A percentile compares a stretch with the other conserved stretches of the same genome.
These are phyloP conservation scores for Leishmania amazonensis DNA, from an alignment of 208 protist genomes.

Conservation along the genomic window DNA sequence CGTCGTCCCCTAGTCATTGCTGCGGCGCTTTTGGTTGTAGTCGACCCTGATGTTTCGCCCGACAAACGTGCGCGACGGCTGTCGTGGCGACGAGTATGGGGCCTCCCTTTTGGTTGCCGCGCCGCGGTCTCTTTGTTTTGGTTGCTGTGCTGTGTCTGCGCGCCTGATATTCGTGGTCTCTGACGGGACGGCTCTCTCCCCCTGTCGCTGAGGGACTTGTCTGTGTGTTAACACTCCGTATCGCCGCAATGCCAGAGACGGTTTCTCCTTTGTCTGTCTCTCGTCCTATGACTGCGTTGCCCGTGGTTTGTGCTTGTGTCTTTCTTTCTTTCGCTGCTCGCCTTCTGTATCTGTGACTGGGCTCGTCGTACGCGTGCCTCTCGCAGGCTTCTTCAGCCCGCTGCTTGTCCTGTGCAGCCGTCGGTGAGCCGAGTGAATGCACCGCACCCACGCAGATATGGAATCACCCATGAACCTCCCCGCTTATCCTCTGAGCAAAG, in stretches of 20 bases:
- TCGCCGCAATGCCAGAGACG: neutral
- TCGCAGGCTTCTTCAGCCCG: neutral
- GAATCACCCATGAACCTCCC: neutral
- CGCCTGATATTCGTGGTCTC: neutral
- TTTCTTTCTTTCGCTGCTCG: neutral
- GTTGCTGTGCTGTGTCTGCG: neutral
- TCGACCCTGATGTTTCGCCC: neutral
- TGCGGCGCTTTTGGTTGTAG: neutral
- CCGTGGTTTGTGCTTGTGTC: neutral
- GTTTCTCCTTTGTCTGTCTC: neutral
- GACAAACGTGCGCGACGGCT: neutral
- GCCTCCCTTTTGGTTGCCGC: neutral
- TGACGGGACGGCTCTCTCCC: neutral
- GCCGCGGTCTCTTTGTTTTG: neutral
- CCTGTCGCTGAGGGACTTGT: neutral
- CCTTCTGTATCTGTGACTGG: neutral
- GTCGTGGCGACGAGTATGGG: neutral
- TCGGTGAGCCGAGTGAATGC: neutral
- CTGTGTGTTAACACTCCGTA: neutral
- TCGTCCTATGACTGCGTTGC: neutral
- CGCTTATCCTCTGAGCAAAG: neutral
- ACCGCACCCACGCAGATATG: neutral
- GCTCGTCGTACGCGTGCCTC: neutral
- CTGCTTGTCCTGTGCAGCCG: neutral
- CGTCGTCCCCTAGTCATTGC: neutral